phyloP scores from a whole-genome alignment of 345 rosid genomes.

The Aethionema arabicum region DNA sequence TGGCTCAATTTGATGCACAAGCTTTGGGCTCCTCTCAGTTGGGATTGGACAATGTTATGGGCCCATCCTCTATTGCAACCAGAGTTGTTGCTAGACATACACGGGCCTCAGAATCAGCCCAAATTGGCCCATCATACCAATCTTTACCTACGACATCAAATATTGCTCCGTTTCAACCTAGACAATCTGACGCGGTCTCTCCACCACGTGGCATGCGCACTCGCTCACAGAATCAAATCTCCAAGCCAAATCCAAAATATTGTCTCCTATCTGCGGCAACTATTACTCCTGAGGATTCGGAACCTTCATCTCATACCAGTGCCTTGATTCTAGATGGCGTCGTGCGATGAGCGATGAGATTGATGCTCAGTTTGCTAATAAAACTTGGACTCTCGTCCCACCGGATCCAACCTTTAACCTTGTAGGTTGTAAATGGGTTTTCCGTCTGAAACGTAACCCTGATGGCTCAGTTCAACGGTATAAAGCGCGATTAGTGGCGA shows the following conservation, averaged over 20 bases:
- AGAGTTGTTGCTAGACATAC: no score
- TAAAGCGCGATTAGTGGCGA: neutral
- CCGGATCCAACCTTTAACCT: neutral
- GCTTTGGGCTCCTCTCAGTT: no score
- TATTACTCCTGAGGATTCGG: neutral
- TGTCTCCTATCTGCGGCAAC: neutral
- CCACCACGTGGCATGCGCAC: neutral
- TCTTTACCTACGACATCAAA: no score
- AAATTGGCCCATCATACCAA: no score
- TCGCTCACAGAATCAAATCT: neutral
- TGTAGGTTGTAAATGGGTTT: slow-evolving; percentile 6
- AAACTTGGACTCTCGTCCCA: slow-evolving; percentile 2
- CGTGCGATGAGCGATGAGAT: neutral
- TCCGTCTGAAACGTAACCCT: neutral
- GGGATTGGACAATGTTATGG: no score
- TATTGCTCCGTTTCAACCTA: no score
- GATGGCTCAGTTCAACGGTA: neutral
- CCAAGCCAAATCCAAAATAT: neutral
- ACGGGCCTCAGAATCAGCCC: no score
- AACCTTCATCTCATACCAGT: neutral
- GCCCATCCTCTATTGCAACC: no score
- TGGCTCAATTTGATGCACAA: no score
- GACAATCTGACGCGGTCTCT: no score
- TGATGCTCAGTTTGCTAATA: neutral
- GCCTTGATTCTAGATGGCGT: neutral